Base-by-base conservation (phyloP, 495 filamentous ascomycete species). In the Arthonia radiata region DNA sequence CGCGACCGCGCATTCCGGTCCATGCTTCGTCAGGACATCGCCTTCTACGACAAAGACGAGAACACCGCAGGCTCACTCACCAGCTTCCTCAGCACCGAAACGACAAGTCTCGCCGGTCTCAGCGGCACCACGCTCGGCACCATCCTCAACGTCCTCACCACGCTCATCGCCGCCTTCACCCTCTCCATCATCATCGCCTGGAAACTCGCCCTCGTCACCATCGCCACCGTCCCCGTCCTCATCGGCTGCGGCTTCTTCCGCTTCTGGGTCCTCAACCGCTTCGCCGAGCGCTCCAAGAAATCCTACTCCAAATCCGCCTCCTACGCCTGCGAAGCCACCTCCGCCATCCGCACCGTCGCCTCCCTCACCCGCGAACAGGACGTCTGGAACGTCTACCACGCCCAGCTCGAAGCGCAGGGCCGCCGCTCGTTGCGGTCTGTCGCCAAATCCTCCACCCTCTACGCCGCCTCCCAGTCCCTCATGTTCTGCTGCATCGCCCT, bases 1-100 rank as follows among this genome's bases (percentile, higher is more conserved):
- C 61, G 83, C 32, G 66, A 80, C 46, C 55, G 48, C 27, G 66
- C 80, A 15, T 94, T 97, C 55, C 61, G 77, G 21, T 56, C 67
- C 18, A 86, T 92, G 53, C 57, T 94, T n/a, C 71, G 82, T 6
- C 83, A 94, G 40, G 81, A 94, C 33, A 78, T 93, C 31, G 57
- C 60, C 9, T 93, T 78, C 47, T 94, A 91, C 35, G 83, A 89
- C 36, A 61, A 47, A 10, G 76, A 83, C 30, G 65, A 80, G 37
- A 90, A 92, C 37, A 73, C 65, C 25, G 70, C 76, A 9, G 83
- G 83, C 31, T 70, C 77, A 7, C 48, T 94, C 37, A 81, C 73
- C 5, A 71, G 72, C 1, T 82, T 91, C 48, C 56, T 92, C 4
- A 77, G 74, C 3, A 80, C 79, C 1, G 70, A 89, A 46, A 77